Evolutionary conservation across 306 rosid genomes (phyloP).

Genomic region (Cucurbita argyrosperma): DNA sequence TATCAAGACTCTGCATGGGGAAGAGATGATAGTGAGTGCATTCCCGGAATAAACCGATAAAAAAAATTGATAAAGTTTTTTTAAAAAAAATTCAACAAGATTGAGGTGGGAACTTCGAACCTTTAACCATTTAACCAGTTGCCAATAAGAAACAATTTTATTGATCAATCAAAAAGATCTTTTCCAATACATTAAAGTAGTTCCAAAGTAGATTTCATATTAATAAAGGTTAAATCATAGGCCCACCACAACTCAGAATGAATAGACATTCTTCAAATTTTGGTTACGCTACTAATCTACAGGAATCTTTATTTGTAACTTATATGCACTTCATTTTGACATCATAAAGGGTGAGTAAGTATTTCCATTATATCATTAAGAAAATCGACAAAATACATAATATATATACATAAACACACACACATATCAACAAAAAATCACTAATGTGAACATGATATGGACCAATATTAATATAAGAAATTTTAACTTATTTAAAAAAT

Average conservation of each 20-base stretch:
- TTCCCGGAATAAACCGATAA: background rate
- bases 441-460: background rate
- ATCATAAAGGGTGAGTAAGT: background rate
- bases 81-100: background rate
- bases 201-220: background rate
- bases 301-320: background rate
- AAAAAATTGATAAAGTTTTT: no score
- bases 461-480: background rate
- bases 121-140: no score
- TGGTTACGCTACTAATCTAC: background rate
- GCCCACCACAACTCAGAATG: background rate
- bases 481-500: background rate
- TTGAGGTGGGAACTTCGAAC: no score
- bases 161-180: background rate
- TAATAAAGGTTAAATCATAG: background rate
- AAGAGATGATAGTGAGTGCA: background rate
- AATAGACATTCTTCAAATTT: background rate
- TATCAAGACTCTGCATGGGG: conserved; percentile 47
- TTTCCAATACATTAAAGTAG: background rate
- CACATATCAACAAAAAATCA: background rate
- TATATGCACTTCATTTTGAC: background rate
- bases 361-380: background rate
- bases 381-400: background rate
- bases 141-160: no score
- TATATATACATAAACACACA: no score